These are phyloP conservation scores for Aspergillus sp. DNA, from an alignment of 2,329 filamentous ascomycete species.

Conservation along the genomic window DNA sequence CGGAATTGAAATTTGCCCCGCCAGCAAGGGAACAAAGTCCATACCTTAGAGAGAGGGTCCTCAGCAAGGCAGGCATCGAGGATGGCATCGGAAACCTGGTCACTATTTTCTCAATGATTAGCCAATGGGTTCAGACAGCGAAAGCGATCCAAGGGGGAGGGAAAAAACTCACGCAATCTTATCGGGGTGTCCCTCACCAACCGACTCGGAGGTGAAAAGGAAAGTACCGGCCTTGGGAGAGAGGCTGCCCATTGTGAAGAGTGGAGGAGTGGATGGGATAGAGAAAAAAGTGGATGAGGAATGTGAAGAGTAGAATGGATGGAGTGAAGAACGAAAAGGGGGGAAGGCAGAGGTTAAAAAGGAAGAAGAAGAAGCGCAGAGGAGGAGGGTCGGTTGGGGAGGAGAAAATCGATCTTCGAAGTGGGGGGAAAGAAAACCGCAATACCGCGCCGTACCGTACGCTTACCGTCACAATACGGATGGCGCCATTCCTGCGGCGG, in stretches of 20 bases:
- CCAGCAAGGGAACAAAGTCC: not conserved
- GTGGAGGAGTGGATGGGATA: slow-evolving; percentile 12
- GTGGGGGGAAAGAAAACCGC: no score
- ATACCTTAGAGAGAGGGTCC: slow-evolving; percentile 90
- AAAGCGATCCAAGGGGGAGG: slow-evolving; percentile 1
- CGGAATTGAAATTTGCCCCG: slow-evolving; percentile 1
- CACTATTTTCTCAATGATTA: slow-evolving; percentile 41
- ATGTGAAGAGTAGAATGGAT: slow-evolving; percentile 1
- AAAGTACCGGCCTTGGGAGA: slow-evolving; percentile 57
- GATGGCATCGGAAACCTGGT: slow-evolving; percentile 97
- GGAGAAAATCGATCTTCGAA: not conserved
- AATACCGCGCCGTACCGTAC: no score
- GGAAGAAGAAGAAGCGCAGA: slow-evolving; percentile 3
- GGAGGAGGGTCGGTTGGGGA: not conserved
- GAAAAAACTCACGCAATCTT: slow-evolving; percentile 69
- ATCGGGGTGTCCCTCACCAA: slow-evolving; percentile 87
- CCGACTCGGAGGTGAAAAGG: slow-evolving; percentile 86
- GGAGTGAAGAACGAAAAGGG: not conserved
- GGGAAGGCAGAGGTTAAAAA: slow-evolving; percentile 2
- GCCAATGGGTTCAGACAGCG: slow-evolving; percentile 11
- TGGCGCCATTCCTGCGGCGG: slow-evolving; percentile 28
- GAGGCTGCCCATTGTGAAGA: slow-evolving; percentile 57
- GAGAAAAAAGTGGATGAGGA: slow-evolving; percentile 5
- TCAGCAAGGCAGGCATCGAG: slow-evolving; percentile 95
- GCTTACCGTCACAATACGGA: slow-evolving; percentile 3